Base-by-base conservation (phyloP, 345 rosid genomes). In the Triadica sebifera region DNA sequence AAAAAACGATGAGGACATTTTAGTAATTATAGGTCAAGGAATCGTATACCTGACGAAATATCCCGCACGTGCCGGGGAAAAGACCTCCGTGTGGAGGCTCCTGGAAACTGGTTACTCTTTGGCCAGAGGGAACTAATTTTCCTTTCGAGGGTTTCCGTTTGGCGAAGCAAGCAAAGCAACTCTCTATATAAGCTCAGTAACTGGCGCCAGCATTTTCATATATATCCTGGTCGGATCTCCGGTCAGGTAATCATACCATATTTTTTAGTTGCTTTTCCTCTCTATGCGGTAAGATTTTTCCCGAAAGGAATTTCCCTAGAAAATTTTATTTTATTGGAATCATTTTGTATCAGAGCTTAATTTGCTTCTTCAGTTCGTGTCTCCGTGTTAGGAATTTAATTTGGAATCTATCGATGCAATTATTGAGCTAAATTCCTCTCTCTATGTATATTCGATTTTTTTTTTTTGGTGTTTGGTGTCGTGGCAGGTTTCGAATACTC, bases 221-320 rank as follows among this genome's bases (percentile, higher is more conserved):
- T 59, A 47, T 67, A n/a, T 43, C n/a, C 67, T 6, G 61, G 50
- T 69, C 74, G 19, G 74, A 75, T 69, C 78, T 69, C 73, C 78
- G 62, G 61, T 60, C 62, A 75, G 69, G 78, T 75, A 68, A 37
- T 13, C 39, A 15, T 38, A 49, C 37, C 3, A 41, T 29, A 39
- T 29, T 47, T 49, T 22, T 4, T 57, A 37, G 11, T 29, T 53
- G 38, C 19, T 43, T 39, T 52, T 45, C 4, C 16, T 41, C 38
- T n/a, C 29, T 2, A 47, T 13, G n/a, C n/a, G 41, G 38, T 15
- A 63, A 17, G 43, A 2, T n/a, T 19, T 65, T 45, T 45, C 19
- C 16, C 69, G n/a, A 17, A 6, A 62, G 17, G 37, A n/a, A 65
- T 34, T 37, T 38, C 20, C 47, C 3, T 63, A 10, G 29, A 41